These are phyloP conservation scores for Macrolepiota albuminosa DNA, from an alignment of 768 basidiomycete genomes.

Conservation along the genomic window DNA sequence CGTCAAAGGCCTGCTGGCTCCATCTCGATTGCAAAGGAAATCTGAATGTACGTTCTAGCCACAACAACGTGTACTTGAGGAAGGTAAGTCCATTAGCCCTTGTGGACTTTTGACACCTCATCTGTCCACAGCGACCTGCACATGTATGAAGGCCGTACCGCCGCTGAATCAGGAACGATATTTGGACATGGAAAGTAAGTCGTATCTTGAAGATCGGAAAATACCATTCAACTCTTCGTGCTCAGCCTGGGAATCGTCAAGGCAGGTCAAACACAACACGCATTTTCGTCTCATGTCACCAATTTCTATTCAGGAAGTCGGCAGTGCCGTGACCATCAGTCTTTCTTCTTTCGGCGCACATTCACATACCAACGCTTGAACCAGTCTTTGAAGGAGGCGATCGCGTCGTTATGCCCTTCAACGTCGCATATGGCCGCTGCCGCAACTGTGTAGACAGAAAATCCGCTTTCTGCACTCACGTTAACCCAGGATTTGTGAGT, in stretches of 20 bases:
- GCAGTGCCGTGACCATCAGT: conserved; percentile 37
- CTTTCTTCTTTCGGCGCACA: not conserved
- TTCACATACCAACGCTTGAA: not conserved
- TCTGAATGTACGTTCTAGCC: conserved; percentile 24
- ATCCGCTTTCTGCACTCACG: conserved; percentile 52
- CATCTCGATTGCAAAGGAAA: not conserved
- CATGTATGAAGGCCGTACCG: conserved; percentile 55
- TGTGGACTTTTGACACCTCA: not conserved
- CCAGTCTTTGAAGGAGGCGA: conserved; percentile 49
- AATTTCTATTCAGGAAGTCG: conserved; percentile 31
- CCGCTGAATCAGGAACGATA: conserved; percentile 42
- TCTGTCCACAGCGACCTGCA: conserved; percentile 37
- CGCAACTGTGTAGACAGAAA: conserved; percentile 48
- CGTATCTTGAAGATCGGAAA: not conserved
- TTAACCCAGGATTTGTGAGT: conserved; percentile 54
- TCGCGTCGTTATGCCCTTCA: conserved; percentile 59
- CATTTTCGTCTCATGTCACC: not conserved
- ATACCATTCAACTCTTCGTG: not conserved
- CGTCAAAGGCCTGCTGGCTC: conserved; percentile 32
- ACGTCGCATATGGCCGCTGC: conserved; percentile 55
- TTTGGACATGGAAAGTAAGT: conserved; percentile 52
- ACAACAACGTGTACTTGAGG: conserved; percentile 50
- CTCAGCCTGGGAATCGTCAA: conserved; percentile 49
- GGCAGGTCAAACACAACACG: conserved; percentile 17
- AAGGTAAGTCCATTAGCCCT: conserved; percentile 24